A percentile compares a stretch with the other conserved stretches of the same genome.
phyloP scores from a whole-genome alignment of 495 filamentous ascomycete species.

The Penicilliopsis zonata region DNA sequence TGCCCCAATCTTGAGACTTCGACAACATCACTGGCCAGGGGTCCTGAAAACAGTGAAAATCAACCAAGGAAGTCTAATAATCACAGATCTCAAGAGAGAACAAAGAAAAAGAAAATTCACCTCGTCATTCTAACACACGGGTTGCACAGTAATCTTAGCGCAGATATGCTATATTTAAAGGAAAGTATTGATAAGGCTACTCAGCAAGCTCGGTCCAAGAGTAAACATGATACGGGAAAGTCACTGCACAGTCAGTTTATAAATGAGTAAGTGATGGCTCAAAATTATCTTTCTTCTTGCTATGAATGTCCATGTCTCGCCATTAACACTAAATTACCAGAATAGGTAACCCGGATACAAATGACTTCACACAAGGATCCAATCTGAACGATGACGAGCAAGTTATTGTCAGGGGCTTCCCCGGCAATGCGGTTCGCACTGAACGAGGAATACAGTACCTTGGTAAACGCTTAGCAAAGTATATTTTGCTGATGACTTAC shows the following conservation, averaged over 20 bases:
- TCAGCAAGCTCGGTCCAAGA: constrained; percentile 44
- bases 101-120: constrained; percentile 59
- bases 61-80: neutral
- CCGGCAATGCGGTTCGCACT: constrained; percentile 79
- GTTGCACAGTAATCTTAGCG: constrained; percentile 89
- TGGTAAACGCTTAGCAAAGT: constrained; percentile 88
- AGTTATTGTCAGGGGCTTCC: constrained; percentile 87
- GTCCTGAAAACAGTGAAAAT: too few relatives aligned
- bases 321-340: too few relatives aligned
- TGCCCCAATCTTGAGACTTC: constrained; percentile 1
- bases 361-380: too few relatives aligned
- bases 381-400: constrained; percentile 76
- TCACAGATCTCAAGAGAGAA: constrained; percentile 1
- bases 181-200: constrained; percentile 86
- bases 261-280: constrained; percentile 3
- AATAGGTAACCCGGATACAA: too few relatives aligned
- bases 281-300: too few relatives aligned
- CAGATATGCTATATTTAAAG: constrained; percentile 94
- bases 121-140: constrained; percentile 91
- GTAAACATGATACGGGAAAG: too few relatives aligned
- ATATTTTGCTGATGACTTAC: constrained; percentile 77
- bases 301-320: too few relatives aligned
- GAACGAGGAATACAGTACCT: constrained; percentile 95
- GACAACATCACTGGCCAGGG: neutral
- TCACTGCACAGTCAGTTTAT: too few relatives aligned